Conservation (phyloP, 78 protist genomes). For the Salpingoeca rosetta region DNA sequence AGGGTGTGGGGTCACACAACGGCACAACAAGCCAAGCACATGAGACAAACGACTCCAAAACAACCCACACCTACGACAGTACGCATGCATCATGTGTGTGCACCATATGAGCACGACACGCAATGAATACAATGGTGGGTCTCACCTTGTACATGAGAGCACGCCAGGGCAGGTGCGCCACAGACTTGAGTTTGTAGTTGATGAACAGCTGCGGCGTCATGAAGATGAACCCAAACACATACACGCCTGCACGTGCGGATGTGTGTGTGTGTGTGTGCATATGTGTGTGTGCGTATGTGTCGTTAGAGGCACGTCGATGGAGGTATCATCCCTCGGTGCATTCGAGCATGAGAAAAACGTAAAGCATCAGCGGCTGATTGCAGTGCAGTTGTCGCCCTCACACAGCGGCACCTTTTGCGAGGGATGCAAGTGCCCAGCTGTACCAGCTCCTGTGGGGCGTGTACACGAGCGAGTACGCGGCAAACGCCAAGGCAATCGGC, state of each 20-base stretch:
- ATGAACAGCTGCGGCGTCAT: constrained; percentile 95
- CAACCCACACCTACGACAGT: not conserved
- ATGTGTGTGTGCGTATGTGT: no score
- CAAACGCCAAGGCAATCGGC: constrained; percentile 63
- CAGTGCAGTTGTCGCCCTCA: no score
- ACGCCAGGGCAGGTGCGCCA: constrained; percentile 91
- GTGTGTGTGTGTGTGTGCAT: no score
- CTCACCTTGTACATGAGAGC: constrained; percentile 70
- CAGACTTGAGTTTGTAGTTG: constrained; percentile 87
- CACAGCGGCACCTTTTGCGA: not conserved
- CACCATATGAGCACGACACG: no score
- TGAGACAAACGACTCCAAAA: no score
- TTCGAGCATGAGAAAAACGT: no score
- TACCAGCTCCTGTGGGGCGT: constrained; percentile 69
- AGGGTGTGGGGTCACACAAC: not conserved
- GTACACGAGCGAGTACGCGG: constrained; percentile 75
- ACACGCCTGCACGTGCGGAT: constrained; percentile 35
- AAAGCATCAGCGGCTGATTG: no score
- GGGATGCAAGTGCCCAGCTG: not conserved
- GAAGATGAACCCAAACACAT: constrained; percentile 70
- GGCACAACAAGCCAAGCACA: no score
- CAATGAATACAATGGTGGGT: not conserved
- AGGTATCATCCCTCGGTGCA: no score
- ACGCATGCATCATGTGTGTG: not conserved
- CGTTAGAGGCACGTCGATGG: no score